phyloP scores from a whole-genome alignment of 2,329 filamentous ascomycete genomes.

The Fusarium mexicanum region DNA sequence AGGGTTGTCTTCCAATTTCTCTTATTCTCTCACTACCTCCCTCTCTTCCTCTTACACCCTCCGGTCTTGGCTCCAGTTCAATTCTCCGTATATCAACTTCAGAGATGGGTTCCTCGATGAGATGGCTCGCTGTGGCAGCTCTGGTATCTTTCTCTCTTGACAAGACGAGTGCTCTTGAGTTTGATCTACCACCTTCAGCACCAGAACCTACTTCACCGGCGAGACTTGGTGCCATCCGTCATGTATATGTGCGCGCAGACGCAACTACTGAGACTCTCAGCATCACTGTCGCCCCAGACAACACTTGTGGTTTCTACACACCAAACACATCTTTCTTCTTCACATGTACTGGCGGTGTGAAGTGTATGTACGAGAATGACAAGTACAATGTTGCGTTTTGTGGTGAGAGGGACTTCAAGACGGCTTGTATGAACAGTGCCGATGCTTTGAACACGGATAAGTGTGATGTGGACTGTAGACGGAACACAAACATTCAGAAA shows the following conservation, averaged over 20 bases:
- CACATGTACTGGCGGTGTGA: slow-evolving; percentile 2
- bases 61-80: not conserved
- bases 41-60: not conserved
- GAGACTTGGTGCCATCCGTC: not conserved
- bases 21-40: not conserved
- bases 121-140: slow-evolving; percentile 16
- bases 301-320: slow-evolving; percentile 12
- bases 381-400: slow-evolving; percentile 33
- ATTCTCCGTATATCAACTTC: not conserved
- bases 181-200: slow-evolving; percentile 16
- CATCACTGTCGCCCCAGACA: slow-evolving; percentile 12
- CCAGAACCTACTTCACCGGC: slow-evolving; percentile 20
- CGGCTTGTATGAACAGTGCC: slow-evolving; percentile 7
- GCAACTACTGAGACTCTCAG: slow-evolving; percentile 9
- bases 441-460: slow-evolving; percentile 9
- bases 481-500: slow-evolving; percentile 25
- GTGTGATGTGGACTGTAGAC: slow-evolving; percentile 23
- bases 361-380: slow-evolving; percentile 25
- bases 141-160: slow-evolving; percentile 11
- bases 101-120: slow-evolving; percentile 19
- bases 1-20: not conserved
- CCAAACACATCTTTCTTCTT: slow-evolving; percentile 10
- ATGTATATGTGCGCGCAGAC: slow-evolving; percentile 9
- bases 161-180: slow-evolving; percentile 11
- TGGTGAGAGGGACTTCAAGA: slow-evolving; percentile 5